Evolutionary conservation across 306 rosid species (phyloP).

Genomic region (Begonia masoniana): DNA sequence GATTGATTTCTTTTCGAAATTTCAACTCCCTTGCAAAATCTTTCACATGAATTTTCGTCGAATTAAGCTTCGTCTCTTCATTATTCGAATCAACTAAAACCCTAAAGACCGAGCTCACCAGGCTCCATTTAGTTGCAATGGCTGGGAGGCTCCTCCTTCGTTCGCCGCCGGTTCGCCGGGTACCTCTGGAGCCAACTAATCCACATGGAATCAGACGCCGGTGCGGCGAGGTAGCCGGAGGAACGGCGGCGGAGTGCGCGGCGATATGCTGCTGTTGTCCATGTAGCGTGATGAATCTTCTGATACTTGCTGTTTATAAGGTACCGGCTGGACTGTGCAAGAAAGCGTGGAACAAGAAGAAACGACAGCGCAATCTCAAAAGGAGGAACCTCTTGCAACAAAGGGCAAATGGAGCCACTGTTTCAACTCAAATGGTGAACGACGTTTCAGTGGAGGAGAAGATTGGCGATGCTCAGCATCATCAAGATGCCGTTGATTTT

Average conservation of each 20-base stretch:
- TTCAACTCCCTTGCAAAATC: too few relatives aligned
- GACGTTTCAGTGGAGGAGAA: neutral
- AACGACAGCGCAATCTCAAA: slow-evolving; percentile 12
- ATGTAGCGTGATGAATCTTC: slow-evolving; percentile 34
- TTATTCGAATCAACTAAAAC: too few relatives aligned
- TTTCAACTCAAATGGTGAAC: neutral
- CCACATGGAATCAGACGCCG: slow-evolving; percentile 5
- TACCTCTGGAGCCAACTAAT: neutral
- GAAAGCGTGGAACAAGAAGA: slow-evolving; percentile 25
- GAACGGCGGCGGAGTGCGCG: slow-evolving; percentile 55
- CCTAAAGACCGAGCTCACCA: too few relatives aligned
- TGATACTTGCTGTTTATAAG: slow-evolving; percentile 34
- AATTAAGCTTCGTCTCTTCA: too few relatives aligned
- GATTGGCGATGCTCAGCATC: neutral
- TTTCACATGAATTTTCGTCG: too few relatives aligned
- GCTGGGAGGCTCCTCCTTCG: too few relatives aligned
- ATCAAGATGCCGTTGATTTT: slow-evolving; percentile 9
- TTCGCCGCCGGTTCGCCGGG: too few relatives aligned
- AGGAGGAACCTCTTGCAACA: slow-evolving; percentile 12
- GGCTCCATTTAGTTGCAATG: too few relatives aligned
- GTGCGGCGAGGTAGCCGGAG: slow-evolving; percentile 54
- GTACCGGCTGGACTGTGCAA: slow-evolving; percentile 38
- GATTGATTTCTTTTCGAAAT: too few relatives aligned
- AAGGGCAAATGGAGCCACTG: neutral
- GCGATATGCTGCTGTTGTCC: slow-evolving; percentile 80